Percentiles rank a stretch among this genome's conserved stretches.
Evolutionary conservation across 2,329 filamentous ascomycete species (phyloP).

Genomic region (Plectosphaerella cucumerina): DNA sequence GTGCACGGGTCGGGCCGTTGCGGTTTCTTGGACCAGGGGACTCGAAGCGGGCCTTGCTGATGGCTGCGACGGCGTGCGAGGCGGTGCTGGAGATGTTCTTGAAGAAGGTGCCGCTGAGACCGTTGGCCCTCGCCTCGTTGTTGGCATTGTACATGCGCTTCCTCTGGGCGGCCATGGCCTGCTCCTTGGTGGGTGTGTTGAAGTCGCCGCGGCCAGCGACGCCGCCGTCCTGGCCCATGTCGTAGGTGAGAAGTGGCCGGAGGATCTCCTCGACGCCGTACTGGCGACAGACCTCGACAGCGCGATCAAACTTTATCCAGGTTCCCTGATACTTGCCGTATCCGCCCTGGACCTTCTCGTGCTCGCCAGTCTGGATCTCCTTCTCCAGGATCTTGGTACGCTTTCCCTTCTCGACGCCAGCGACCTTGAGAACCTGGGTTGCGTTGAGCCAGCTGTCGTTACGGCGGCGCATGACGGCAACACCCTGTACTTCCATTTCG

Average conservation of each 20-base stretch:
- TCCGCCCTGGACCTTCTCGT: slow-evolving; percentile 97
- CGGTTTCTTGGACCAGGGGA: slow-evolving; percentile 70
- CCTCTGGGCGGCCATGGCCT: slow-evolving; percentile 92
- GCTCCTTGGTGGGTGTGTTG: slow-evolving; percentile 96
- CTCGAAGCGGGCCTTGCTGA: slow-evolving; percentile 93
- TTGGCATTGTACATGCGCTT: slow-evolving; percentile 85
- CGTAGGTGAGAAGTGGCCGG: slow-evolving; percentile 71
- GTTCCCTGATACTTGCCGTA: slow-evolving; percentile 99
- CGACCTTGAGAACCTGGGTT: slow-evolving; percentile 96
- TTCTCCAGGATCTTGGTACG: slow-evolving; percentile 97
- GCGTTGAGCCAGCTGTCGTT: slow-evolving; percentile 97
- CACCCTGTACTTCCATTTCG: slow-evolving; percentile 93
- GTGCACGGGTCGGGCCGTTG: slow-evolving; percentile 60
- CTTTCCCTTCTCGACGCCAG: slow-evolving; percentile 95
- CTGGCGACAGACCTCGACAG: slow-evolving; percentile 83
- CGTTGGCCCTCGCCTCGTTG: slow-evolving; percentile 63
- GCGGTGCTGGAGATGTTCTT: slow-evolving; percentile 94
- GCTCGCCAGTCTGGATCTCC: slow-evolving; percentile 91
- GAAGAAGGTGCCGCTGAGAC: slow-evolving; percentile 82
- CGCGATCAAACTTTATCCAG: slow-evolving; percentile 93
- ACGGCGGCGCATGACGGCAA: slow-evolving; percentile 93
- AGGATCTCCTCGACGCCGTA: slow-evolving; percentile 75
- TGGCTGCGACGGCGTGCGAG: slow-evolving; percentile 88
- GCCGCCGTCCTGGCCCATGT: slow-evolving; percentile 73
- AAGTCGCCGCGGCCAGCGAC: slow-evolving; percentile 68